These are phyloP conservation scores for Starmerella stigmatis DNA, from an alignment of 805 yeast species.

Conservation along the genomic window DNA sequence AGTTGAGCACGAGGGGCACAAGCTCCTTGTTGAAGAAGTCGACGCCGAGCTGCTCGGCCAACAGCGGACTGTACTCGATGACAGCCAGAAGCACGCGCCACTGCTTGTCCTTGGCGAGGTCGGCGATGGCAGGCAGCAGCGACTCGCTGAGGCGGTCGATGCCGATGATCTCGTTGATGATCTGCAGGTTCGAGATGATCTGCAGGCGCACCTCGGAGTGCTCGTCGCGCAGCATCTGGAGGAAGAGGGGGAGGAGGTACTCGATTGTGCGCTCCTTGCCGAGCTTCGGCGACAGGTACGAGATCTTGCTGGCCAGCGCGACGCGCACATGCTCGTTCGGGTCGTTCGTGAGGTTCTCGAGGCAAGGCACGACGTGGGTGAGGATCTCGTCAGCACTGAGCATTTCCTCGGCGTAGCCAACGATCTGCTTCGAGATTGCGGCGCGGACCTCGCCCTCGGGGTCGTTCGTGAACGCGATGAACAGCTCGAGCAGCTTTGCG, in stretches of 20 bases:
- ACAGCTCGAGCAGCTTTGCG: conserved; percentile 52
- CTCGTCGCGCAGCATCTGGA: conserved; percentile 92
- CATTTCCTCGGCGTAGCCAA: conserved; percentile 35
- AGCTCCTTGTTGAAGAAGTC: conserved; percentile 86
- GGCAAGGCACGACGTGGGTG: conserved; percentile 67
- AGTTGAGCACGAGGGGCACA: conserved; percentile 83
- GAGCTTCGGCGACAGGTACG: conserved; percentile 74
- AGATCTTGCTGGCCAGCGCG: conserved; percentile 78
- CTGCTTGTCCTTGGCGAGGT: conserved; percentile 88
- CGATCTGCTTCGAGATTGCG: conserved; percentile 85
- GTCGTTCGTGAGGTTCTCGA: conserved; percentile 75
- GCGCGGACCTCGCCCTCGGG: conserved; percentile 94
- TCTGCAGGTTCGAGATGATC: conserved; percentile 82
- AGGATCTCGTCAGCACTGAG: conserved; percentile 42
- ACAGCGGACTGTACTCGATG: conserved; percentile 87
- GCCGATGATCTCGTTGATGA: conserved; percentile 90
- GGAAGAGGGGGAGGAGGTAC: conserved; percentile 71
- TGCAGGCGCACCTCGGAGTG: conserved; percentile 92
- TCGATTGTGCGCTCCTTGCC: conserved; percentile 78
- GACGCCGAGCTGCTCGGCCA: conserved; percentile 89
- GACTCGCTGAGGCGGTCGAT: conserved; percentile 77
- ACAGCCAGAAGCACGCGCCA: conserved; percentile 98
- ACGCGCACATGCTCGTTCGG: conserved; percentile 89
- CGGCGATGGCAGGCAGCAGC: conserved; percentile 88
- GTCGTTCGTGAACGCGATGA: conserved; percentile 72